Conservation (phyloP, 1,284 basidiomycete genomes). For the Moniliella sp. region DNA sequence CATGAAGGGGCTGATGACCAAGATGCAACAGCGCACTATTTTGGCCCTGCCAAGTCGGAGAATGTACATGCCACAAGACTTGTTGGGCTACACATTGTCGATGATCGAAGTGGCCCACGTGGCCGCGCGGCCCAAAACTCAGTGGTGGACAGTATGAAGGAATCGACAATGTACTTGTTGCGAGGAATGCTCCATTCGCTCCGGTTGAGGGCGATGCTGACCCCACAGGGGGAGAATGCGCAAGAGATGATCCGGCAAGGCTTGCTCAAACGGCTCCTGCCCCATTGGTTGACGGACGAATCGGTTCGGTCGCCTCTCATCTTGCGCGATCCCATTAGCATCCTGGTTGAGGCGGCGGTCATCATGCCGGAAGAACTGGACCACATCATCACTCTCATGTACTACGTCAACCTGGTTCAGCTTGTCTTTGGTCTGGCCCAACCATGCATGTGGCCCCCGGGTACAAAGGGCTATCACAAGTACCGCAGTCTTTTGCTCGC, state of each 20-base stretch:
- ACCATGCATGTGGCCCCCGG: slow-evolving; percentile 24
- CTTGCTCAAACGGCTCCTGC: slow-evolving; percentile 25
- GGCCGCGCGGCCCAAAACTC: no score
- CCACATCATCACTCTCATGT: slow-evolving; percentile 30
- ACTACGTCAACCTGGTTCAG: slow-evolving; percentile 28
- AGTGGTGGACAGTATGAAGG: no score
- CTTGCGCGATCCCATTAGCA: slow-evolving; percentile 23
- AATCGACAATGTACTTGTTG: no score
- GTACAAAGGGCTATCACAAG: no score
- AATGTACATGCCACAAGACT: slow-evolving; percentile 28
- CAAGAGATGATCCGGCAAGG: slow-evolving; percentile 18
- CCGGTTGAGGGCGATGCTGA: no score
- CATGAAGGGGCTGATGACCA: slow-evolving; percentile 8
- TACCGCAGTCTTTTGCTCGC: no score
- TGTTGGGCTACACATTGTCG: slow-evolving; percentile 28
- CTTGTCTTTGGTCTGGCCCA: slow-evolving; percentile 30
- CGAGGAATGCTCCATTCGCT: no score
- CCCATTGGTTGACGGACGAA: slow-evolving; percentile 29
- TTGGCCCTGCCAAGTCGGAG: slow-evolving; percentile 15
- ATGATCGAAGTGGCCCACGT: slow-evolving; percentile 25
- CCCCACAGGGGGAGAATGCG: no score
- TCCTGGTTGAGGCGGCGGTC: slow-evolving; percentile 26
- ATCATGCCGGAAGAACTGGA: slow-evolving; percentile 16
- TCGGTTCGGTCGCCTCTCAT: slow-evolving; percentile 24
- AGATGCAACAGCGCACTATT: slow-evolving; percentile 17